Percentiles rank a stretch among this genome's conserved stretches.
Conservation (phyloP, 148 eudicot species). For the Chenopodium berlandieri region DNA sequence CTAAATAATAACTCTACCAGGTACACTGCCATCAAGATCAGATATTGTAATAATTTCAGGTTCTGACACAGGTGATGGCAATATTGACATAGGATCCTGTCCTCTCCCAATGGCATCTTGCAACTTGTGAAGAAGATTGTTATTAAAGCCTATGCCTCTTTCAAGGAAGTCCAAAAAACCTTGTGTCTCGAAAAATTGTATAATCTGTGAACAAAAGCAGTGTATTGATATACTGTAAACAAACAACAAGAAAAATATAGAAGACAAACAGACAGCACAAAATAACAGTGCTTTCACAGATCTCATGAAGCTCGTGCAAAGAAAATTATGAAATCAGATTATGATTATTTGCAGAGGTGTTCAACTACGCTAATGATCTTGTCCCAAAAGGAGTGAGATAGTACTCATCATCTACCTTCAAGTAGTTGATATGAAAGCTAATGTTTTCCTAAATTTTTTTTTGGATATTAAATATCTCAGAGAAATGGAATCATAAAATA, state of each 20-base stretch:
- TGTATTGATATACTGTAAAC: constrained; percentile 4
- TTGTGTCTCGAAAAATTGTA: constrained; percentile 90
- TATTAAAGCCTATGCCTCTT: constrained; percentile 73
- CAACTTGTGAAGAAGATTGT: constrained; percentile 92
- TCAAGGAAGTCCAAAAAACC: constrained; percentile 96
- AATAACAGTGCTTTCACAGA: not conserved
- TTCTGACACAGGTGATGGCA: constrained; percentile 56
- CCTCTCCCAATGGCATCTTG: constrained; percentile 99
- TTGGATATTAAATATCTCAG: not conserved
- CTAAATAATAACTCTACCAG: constrained; percentile 38
- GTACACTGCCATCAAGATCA: constrained; percentile 50
- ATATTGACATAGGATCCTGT: constrained; percentile 81
- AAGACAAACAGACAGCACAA: not conserved
- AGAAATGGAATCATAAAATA: not conserved
- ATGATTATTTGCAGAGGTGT: not conserved
- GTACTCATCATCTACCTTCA: not conserved
- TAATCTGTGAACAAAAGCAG: constrained; percentile 51
- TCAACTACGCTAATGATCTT: not conserved
- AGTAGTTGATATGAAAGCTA: not conserved
- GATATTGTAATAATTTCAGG: constrained; percentile 89
- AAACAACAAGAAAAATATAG: not conserved
- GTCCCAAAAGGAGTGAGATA: not conserved
- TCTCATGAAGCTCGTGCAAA: not conserved
- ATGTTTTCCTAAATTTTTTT: not conserved
- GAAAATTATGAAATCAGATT: not conserved